Percentiles rank a stretch among this genome's conserved stretches.
These are phyloP conservation scores for Cymbopogon citratus DNA, from an alignment of 176 grass and related monocot genomes.

Conservation along the genomic window DNA sequence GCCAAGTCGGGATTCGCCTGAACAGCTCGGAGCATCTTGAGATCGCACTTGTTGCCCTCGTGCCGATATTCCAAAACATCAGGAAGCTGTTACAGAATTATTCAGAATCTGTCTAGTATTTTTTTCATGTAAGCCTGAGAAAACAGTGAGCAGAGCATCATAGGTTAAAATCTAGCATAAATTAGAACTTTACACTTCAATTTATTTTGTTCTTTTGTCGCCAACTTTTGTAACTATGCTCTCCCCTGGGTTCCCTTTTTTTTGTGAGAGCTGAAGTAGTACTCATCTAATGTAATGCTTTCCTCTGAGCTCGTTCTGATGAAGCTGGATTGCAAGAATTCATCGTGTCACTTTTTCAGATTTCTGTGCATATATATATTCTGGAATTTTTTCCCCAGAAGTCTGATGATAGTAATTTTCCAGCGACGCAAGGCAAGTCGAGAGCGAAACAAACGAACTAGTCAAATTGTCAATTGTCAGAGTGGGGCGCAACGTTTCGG, in stretches of 20 bases:
- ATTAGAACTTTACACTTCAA: slow-evolving; percentile 22
- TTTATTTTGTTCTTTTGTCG: slow-evolving; percentile 24
- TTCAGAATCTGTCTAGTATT: slow-evolving; percentile 23
- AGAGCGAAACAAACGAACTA: neutral
- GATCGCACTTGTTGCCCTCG: slow-evolving; percentile 65
- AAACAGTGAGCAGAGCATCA: neutral
- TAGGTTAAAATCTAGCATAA: slow-evolving; percentile 35
- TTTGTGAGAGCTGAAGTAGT: neutral
- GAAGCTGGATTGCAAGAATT: neutral
- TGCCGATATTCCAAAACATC: slow-evolving; percentile 61
- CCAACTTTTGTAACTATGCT: slow-evolving; percentile 24
- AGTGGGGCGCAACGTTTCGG: neutral
- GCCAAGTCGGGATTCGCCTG: slow-evolving; percentile 69
- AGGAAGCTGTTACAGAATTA: slow-evolving; percentile 40
- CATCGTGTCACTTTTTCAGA: neutral
- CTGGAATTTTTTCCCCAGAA: neutral
- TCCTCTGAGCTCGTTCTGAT: neutral
- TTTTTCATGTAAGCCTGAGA: neutral
- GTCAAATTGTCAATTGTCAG: neutral
- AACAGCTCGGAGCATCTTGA: slow-evolving; percentile 91
- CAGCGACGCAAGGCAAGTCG: too few species aligned
- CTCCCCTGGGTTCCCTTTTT: neutral
- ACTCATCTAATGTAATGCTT: slow-evolving; percentile 6
- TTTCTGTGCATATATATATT: neutral
- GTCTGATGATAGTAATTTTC: neutral